Conservation (phyloP, 176 grass and related monocot species). For the Triticum dicoccoides region DNA sequence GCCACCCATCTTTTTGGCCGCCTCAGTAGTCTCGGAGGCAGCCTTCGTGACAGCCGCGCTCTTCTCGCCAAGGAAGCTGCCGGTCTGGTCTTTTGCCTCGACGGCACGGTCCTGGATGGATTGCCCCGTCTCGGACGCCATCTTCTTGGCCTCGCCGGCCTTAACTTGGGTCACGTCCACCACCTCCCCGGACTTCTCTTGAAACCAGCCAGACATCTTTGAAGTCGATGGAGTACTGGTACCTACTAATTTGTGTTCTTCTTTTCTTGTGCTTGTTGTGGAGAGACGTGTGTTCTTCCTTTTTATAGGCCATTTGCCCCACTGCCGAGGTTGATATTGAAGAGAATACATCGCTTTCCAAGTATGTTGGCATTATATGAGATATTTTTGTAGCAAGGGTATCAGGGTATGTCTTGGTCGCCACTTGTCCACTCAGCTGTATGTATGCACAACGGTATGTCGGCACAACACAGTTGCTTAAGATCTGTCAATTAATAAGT, state of each 20-base stretch:
- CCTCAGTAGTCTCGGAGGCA: constrained; percentile 29
- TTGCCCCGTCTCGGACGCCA: background rate
- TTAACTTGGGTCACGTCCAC: no score
- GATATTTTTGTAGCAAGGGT: background rate
- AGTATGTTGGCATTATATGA: background rate
- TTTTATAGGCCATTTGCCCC: background rate
- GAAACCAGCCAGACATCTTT: background rate
- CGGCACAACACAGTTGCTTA: background rate
- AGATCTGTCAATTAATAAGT: background rate
- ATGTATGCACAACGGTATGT: background rate
- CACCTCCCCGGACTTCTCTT: constrained; percentile 10
- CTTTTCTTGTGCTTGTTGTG: background rate
- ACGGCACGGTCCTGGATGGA: constrained; percentile 16
- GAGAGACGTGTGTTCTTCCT: background rate
- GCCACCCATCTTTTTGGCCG: constrained; percentile 33
- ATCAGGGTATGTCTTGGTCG: background rate
- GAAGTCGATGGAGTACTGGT: background rate
- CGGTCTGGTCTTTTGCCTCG: background rate
- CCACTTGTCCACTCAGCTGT: background rate
- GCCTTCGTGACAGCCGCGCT: constrained; percentile 11
- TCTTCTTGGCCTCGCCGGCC: background rate
- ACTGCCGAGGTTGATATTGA: background rate
- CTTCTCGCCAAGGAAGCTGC: background rate
- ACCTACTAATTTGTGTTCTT: background rate
- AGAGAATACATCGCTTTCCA: background rate